These are phyloP conservation scores for Phylloporus arenicola DNA, from an alignment of 768 basidiomycete genomes.

Conservation along the genomic window DNA sequence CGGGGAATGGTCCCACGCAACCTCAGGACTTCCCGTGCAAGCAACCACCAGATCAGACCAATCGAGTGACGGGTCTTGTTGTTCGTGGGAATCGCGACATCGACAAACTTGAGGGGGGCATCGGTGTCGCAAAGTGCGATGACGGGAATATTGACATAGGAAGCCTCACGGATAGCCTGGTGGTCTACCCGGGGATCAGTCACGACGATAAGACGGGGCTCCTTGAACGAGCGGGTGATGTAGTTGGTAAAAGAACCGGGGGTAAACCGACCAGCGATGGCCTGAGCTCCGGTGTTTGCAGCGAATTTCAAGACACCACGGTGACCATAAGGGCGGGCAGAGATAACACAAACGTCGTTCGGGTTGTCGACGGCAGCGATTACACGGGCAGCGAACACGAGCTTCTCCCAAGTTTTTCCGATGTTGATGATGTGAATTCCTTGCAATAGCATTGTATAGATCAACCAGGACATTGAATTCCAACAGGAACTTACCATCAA, in stretches of 20 bases:
- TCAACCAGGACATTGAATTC: slow-evolving; percentile 10
- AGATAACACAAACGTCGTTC: slow-evolving; percentile 96
- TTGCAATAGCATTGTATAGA: slow-evolving; percentile 27
- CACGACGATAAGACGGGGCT: slow-evolving; percentile 96
- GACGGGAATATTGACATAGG: slow-evolving; percentile 99
- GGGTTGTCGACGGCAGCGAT: slow-evolving; percentile 98
- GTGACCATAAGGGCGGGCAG: slow-evolving; percentile 97
- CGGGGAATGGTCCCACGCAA: slow-evolving; percentile 91
- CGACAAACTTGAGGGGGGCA: slow-evolving; percentile 95
- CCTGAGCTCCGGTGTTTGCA: slow-evolving; percentile 95
- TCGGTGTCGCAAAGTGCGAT: slow-evolving; percentile 99
- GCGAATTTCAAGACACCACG: slow-evolving; percentile 99
- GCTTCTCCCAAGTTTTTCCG: slow-evolving; percentile 99
- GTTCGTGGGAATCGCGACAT: slow-evolving; percentile 97
- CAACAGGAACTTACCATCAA: slow-evolving; percentile 67
- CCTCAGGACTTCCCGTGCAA: slow-evolving; percentile 95
- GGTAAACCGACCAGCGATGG: slow-evolving; percentile 98
- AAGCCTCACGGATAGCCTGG: slow-evolving; percentile 99
- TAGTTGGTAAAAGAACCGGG: slow-evolving; percentile 99
- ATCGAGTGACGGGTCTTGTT: slow-evolving; percentile 98
- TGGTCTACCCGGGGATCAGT: slow-evolving; percentile 99
- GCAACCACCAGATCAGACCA: slow-evolving; percentile 96
- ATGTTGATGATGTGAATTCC: slow-evolving; percentile 97
- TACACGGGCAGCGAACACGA: slow-evolving; percentile 95
- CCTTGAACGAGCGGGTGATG: slow-evolving; percentile 99